Base-by-base conservation (phyloP, 2,329 filamentous ascomycete genomes). In the Pezicula rhizophila region DNA sequence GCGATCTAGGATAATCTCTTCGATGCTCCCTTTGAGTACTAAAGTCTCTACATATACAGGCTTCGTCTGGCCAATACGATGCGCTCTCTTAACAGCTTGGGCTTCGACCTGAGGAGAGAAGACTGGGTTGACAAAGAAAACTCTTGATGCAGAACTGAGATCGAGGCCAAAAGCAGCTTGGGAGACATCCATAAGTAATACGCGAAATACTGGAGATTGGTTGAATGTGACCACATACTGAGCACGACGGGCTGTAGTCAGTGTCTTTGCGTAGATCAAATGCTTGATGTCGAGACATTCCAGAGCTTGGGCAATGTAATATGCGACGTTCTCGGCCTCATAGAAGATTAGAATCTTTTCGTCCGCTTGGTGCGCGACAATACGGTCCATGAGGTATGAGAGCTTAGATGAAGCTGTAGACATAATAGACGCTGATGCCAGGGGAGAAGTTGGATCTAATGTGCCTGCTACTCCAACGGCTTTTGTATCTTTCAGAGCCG, bases 341-440 rank as follows among this genome's bases (percentile, higher is more conserved):
- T 96, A 96, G 65, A 97, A 97, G 8, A 96, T 78, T 46, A 96
- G 80, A 3, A 95, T 93, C 66, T 96, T 95, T 60, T 96, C 90
- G 0, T 77, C 68, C 1, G 74, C 66, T 46, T 93, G 80, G 52
- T 91, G 74, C 46, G 77, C 72, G 5, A 83, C 66, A 11, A 96
- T 82, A 28, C 80, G 76, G 47, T 90, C 85, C 15, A 96, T 70
- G 5, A 96, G 72, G 60, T 96, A 96, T 2, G 87, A 91, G 2
- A 96, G 73, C 66, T 97, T 97, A 0, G 87, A 82, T 0, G 91
- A 96, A 0, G 83, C 80, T 0, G 91, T 96, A 4, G 88, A 89
- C n/a, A 87, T 70, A 1, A 80, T 73, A 0, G 73, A 67, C 1
- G 71, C 69, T n/a, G 69, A 55, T 40, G 64, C 61, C 5, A 62